These are phyloP conservation scores for Petasospora fabianii DNA, from an alignment of 1,139 yeast species.

Conservation along the genomic window DNA sequence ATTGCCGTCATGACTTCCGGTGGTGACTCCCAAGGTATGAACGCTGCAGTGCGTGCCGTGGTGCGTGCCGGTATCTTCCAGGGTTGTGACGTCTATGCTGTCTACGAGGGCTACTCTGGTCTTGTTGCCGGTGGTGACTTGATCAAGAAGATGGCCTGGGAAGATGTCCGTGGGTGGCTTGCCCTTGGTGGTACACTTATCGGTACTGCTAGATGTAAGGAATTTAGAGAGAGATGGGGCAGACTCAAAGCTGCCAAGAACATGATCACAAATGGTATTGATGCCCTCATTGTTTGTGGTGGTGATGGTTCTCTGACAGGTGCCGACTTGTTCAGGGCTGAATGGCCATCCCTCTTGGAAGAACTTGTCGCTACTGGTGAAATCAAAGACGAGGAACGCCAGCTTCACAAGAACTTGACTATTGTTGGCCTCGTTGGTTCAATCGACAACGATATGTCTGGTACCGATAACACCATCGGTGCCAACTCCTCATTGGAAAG, in stretches of 20 bases:
- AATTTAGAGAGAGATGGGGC: conserved; percentile 80
- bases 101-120: conserved; percentile 94
- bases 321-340: conserved; percentile 88
- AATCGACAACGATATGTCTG: conserved; percentile 95
- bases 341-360: conserved; percentile 83
- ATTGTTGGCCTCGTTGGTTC: conserved; percentile 96
- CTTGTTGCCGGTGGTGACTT: conserved; percentile 77
- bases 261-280: conserved; percentile 84
- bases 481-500: conserved; percentile 92
- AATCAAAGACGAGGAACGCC: conserved; percentile 54
- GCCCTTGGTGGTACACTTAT: conserved; percentile 92
- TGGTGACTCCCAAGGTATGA: conserved; percentile 99
- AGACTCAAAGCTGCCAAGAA: conserved; percentile 79
- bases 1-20: conserved; percentile 97
- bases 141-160: conserved; percentile 81
- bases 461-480: conserved; percentile 95
- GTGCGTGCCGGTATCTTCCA: conserved; percentile 84
- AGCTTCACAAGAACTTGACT: conserved; percentile 66
- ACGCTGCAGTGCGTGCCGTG: conserved; percentile 90
- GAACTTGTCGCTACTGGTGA: conserved; percentile 58
- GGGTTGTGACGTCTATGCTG: conserved; percentile 93
- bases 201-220: conserved; percentile 92
- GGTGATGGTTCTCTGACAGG: conserved; percentile 99
- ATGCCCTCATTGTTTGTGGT: conserved; percentile 95
- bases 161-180: conserved; percentile 88